A percentile compares a stretch with the other conserved stretches of the same genome.
phyloP scores from a whole-genome alignment of 495 filamentous ascomycete species.

The Aspergillus wentii region DNA sequence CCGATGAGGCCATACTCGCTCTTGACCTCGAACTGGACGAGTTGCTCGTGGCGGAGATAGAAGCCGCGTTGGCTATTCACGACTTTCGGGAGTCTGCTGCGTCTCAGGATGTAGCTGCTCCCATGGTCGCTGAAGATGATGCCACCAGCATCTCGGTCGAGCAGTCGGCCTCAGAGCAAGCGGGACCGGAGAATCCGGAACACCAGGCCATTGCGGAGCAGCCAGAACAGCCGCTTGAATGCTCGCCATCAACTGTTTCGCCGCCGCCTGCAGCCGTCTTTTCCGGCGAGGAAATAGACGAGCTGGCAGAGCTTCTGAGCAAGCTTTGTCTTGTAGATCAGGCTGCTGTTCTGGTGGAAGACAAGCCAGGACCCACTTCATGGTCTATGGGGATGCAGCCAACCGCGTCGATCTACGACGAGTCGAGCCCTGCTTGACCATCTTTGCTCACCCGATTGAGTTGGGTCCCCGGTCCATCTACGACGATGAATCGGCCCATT shows the following conservation, averaged over 20 bases:
- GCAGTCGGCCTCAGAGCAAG: not conserved
- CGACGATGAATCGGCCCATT: not conserved
- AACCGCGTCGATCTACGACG: no score
- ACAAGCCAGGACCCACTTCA: no score
- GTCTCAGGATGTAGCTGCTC: not conserved
- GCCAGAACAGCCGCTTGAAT: constrained; percentile 1
- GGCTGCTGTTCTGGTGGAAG: no score
- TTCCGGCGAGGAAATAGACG: constrained; percentile 7
- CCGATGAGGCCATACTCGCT: not conserved
- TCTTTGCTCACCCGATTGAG: no score
- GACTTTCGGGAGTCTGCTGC: not conserved
- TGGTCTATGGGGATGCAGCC: no score
- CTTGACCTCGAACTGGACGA: not conserved
- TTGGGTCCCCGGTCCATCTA: no score
- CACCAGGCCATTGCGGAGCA: no score
- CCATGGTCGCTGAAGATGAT: not conserved
- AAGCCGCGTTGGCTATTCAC: constrained; percentile 3
- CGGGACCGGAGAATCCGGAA: constrained; percentile 7
- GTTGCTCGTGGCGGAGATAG: not conserved
- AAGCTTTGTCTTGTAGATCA: constrained; percentile 1
- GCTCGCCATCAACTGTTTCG: not conserved
- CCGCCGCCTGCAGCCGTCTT: constrained; percentile 5
- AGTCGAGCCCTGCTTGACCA: no score
- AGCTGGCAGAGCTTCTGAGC: constrained; percentile 3
- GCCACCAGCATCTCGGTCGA: not conserved